Conservation (phyloP, 345 rosid species). For the Ailanthus altissimus region DNA sequence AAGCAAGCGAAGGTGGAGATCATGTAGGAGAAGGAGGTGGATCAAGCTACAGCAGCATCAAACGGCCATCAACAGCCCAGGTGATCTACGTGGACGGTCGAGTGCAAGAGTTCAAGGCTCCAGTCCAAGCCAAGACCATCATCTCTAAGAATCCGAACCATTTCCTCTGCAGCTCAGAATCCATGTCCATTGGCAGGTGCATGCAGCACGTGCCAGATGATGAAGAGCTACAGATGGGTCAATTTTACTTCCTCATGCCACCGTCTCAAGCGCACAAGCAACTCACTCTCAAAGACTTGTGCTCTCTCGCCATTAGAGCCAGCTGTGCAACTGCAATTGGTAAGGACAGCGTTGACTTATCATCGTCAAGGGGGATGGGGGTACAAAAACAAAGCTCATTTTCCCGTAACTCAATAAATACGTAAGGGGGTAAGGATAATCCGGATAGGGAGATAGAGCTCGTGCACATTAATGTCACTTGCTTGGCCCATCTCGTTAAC, state of each 20-base stretch:
- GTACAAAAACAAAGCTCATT: slow-evolving; percentile 7
- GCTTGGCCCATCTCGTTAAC: too few relatives aligned
- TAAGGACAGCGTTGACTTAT: slow-evolving; percentile 7
- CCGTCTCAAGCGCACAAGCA: slow-evolving; percentile 22
- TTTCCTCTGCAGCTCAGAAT: slow-evolving; percentile 43
- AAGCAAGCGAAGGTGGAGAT: background rate
- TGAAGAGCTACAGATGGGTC: slow-evolving; percentile 39
- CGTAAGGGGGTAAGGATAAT: background rate
- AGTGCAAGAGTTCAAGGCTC: slow-evolving; percentile 30
- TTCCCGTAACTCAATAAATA: slow-evolving; percentile 12
- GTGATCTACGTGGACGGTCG: slow-evolving; percentile 29
- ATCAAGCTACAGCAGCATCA: background rate
- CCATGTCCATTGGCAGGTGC: slow-evolving; percentile 31
- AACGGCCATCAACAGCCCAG: slow-evolving; percentile 19
- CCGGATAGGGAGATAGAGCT: too few relatives aligned
- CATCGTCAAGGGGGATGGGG: background rate
- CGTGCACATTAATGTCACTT: too few relatives aligned
- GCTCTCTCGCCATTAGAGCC: slow-evolving; percentile 42
- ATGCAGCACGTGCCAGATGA: slow-evolving; percentile 32
- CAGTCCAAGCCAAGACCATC: slow-evolving; percentile 25
- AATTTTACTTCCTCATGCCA: slow-evolving; percentile 42
- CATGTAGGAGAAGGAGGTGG: background rate
- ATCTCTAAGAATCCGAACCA: slow-evolving; percentile 26
- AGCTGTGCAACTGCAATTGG: slow-evolving; percentile 22
- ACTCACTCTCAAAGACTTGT: slow-evolving; percentile 35